Evolutionary conservation across 768 basidiomycete species (phyloP).

Genomic region (Podaxis mareebaensis): DNA sequence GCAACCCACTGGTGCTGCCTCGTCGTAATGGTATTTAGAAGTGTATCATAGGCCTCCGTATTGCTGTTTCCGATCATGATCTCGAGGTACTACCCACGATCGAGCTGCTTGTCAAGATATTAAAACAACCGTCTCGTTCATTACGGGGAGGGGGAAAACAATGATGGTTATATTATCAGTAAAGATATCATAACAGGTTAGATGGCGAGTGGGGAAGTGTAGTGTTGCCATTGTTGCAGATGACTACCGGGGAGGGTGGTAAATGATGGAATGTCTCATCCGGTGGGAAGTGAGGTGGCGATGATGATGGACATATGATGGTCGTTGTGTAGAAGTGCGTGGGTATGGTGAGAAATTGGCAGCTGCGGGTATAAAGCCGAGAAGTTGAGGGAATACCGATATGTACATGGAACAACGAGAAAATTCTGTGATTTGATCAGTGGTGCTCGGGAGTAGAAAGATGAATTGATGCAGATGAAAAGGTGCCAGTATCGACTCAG

Average conservation of each 20-base stretch:
- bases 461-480: constrained; percentile 1
- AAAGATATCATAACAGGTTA: constrained; percentile 10
- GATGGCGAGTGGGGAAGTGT: background rate
- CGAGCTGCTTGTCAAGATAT: background rate
- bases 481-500: background rate
- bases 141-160: background rate
- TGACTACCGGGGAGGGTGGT: background rate
- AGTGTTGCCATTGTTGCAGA: background rate
- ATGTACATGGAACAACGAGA: background rate
- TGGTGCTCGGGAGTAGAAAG: background rate
- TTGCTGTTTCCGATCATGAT: background rate
- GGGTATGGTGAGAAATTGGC: constrained; percentile 7
- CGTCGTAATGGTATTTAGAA: background rate
- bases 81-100: background rate
- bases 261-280: background rate
- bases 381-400: background rate
- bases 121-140: background rate
- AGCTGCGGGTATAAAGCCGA: background rate
- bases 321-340: constrained; percentile 2
- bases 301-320: constrained; percentile 1
- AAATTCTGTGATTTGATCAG: constrained; percentile 6
- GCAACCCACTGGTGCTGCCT: background rate
- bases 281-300: background rate
- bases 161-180: constrained; percentile 11
- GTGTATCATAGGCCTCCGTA: background rate